phyloP scores from a whole-genome alignment of 148 eudicot genomes.

The Arctostaphylos glauca region DNA sequence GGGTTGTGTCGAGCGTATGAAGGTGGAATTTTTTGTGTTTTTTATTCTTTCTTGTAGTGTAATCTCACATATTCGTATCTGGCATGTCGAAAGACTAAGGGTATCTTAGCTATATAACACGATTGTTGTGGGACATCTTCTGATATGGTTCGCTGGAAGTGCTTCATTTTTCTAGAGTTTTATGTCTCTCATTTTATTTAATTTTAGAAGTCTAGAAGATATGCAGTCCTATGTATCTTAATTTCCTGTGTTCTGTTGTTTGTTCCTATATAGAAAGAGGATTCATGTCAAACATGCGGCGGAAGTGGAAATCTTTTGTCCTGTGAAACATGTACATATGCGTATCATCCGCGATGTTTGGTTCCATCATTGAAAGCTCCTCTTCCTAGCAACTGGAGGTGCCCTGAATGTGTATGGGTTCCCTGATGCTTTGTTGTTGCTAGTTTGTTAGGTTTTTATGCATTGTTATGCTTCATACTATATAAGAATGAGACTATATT shows the following conservation, averaged over 20 bases:
- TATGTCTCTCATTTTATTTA: not conserved
- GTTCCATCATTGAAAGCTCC: constrained; percentile 76
- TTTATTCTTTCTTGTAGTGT: not conserved
- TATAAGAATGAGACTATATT: constrained; percentile 15
- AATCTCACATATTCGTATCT: not conserved
- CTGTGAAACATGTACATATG: constrained; percentile 82
- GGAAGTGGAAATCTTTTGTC: constrained; percentile 47
- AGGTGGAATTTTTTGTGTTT: not conserved
- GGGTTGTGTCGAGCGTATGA: not conserved
- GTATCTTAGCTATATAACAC: not conserved
- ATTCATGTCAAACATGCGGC: constrained; percentile 70
- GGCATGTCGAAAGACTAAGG: not conserved
- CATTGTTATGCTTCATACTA: not conserved
- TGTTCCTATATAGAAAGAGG: constrained; percentile 55
- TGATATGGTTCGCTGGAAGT: not conserved
- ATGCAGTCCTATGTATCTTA: not conserved
- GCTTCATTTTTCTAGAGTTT: not conserved
- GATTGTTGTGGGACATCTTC: not conserved
- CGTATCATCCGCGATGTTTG: constrained; percentile 90
- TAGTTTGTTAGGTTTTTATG: constrained; percentile 13
- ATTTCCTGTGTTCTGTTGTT: not conserved
- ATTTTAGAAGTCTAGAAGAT: not conserved
- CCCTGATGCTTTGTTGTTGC: constrained; percentile 6
- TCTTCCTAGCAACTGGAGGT: constrained; percentile 73
- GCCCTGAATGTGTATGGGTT: constrained; percentile 89